Evolutionary conservation across 1,284 basidiomycete genomes (phyloP), one percentile per base, ranked within the genome.

Genomic region (Fomitopsis palustris): DNA sequence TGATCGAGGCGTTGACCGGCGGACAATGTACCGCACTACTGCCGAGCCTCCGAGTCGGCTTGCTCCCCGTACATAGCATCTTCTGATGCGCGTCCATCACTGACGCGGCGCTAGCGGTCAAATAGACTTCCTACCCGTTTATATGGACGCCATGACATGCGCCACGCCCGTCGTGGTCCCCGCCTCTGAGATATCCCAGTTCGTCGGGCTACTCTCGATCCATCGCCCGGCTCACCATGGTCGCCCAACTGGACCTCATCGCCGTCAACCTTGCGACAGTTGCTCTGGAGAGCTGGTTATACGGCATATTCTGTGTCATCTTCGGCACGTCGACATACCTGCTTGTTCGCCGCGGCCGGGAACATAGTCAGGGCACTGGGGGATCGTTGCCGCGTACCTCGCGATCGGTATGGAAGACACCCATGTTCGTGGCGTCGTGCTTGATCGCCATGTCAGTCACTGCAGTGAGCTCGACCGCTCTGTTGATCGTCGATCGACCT

Each of bases 321-420:
- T 56, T 56, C 35, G 55, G 43, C 23, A 31, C 47, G 5, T 56
- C 55, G 35, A 51, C 47, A 10, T 56, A 56, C 33, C 55, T 56
- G n/a, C 35, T 56, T 6, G 5, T 56, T 16, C 45, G 25, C 7
- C 43, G 47, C 8, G 33, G 35, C 19, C 35, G 27, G 23, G 29
- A 41, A n/a, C 45, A 37, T 19, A 38, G 14, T 21, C 43, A 56
- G 45, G 47, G 19, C 9, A 27, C n/a, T 17, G 21, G 39, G 10
- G 35, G 35, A 14, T 37, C 35, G 16, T 4, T 25, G 3, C 19
- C 14, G 9, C 27, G 25, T 8, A 21, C 2, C 8, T 8, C 12
- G 14, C 41, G 35, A 8, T 35, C 55, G 12, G 14, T 52, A 7
- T 56, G 55, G 55, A 19, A 35, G 47, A 52, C 55, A 19, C 55